Base-by-base conservation (phyloP, 129 eudicot genomes). In the Flaveria sonorensis region DNA sequence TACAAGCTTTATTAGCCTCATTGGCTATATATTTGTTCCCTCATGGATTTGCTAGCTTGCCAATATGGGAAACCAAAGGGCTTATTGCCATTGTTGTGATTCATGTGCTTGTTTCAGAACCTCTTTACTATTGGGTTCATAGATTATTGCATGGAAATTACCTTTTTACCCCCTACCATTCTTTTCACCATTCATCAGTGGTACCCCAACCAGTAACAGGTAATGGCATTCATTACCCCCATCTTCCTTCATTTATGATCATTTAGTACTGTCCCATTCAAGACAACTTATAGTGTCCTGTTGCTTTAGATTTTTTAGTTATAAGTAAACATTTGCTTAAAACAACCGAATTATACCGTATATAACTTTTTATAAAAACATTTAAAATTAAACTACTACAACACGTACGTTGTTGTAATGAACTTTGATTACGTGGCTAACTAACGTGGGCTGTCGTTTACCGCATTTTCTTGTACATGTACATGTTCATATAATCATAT, bases 161-260 rank as follows among this genome's bases (percentile, higher is more conserved):
- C 77, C 84, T 92, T 30, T 90, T 86, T 80, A 52, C 65, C 48
- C 82, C 69, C 71, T 92, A 88, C 78, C 98, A 92, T 73, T 84
- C 88, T 10, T 81, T 90, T 43, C 94, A 92, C 85, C 98, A 92
- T 70, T 88, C 89, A 43, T 92, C 98, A 42, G 60, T 86, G 23
- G 89, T 90, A 10, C 96, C 91, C 10, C 92, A 90, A 39, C 89
- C 94, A 6, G 89, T 79, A 64, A 92, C 98, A 28, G 98, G 98
- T 92, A 79, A 52, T 19, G 21, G 12, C 72, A 75, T 79, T 66
- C 68, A 62, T 30, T 65, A 10, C 71, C 12, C 50, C 47, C 73
- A 61, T 40, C 73, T 43, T 63, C 68, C 75, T 48, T 21, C 71
- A 80, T 77, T 81, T 85, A 85, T 78, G 71, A 18, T 57, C 70